A percentile compares a stretch with the other conserved stretches of the same genome.
phyloP scores from a whole-genome alignment of 345 rosid genomes.

The Atalantia buxifolia region DNA sequence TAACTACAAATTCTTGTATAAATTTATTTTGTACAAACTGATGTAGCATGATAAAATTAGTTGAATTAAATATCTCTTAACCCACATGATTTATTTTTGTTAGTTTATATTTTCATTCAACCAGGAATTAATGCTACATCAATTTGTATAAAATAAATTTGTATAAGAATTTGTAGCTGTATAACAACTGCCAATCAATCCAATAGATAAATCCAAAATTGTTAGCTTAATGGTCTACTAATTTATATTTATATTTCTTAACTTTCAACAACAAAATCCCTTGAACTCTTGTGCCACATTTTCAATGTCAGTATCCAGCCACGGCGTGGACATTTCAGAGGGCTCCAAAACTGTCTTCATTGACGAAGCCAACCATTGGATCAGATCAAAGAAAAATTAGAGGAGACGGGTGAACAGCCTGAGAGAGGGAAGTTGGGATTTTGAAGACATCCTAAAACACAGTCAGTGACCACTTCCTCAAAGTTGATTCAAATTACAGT shows the following conservation, averaged over 20 bases:
- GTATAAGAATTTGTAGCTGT: too few relatives aligned
- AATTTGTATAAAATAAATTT: too few relatives aligned
- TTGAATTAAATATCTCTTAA: too few relatives aligned
- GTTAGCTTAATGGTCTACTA: not conserved
- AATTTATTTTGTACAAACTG: too few relatives aligned
- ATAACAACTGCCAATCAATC: not conserved
- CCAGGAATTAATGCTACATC: too few relatives aligned
- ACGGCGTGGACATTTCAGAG: not conserved
- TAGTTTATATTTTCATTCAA: too few relatives aligned
- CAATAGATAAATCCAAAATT: not conserved
- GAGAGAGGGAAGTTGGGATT: not conserved
- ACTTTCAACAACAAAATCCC: not conserved
- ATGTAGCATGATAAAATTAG: too few relatives aligned
- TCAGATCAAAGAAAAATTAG: not conserved
- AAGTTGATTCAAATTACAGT: constrained; percentile 1
- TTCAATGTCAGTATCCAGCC: not conserved
- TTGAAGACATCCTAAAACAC: not conserved
- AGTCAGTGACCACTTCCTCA: not conserved
- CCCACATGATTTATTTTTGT: too few relatives aligned
- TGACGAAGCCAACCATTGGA: not conserved
- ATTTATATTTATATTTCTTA: not conserved
- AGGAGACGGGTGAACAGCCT: not conserved
- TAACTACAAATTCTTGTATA: too few relatives aligned
- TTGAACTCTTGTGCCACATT: not conserved
- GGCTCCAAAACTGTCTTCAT: constrained; percentile 5